A percentile compares a stretch with the other conserved stretches of the same genome.
Evolutionary conservation across 768 basidiomycete species (phyloP).

Genomic region (Sarcomyxa edulis): DNA sequence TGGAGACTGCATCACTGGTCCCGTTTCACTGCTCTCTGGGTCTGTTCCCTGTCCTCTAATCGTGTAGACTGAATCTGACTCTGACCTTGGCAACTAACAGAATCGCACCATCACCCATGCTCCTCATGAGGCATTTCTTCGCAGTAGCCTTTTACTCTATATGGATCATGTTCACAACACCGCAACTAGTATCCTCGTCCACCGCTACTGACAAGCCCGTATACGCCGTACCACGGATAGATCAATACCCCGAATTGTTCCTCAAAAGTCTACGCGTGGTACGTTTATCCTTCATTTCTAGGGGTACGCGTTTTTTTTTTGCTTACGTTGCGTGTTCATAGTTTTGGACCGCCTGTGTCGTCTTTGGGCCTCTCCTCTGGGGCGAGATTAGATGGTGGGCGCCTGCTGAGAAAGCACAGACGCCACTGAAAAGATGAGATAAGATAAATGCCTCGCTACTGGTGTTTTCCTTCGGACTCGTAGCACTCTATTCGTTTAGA

Average conservation of each 20-base stretch:
- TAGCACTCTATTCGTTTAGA: no score
- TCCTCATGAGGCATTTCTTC: slow-evolving; percentile 92
- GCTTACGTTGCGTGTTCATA: slow-evolving; percentile 22
- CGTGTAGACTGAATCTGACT: no score
- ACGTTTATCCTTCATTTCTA: slow-evolving; percentile 25
- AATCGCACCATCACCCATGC: slow-evolving; percentile 69
- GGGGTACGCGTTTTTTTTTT: not conserved
- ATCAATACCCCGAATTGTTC: slow-evolving; percentile 65
- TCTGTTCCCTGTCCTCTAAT: slow-evolving; percentile 30
- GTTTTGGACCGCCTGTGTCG: slow-evolving; percentile 91
- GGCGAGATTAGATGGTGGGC: slow-evolving; percentile 78
- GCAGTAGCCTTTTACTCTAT: slow-evolving; percentile 92
- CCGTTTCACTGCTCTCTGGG: slow-evolving; percentile 88
- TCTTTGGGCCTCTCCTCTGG: slow-evolving; percentile 86
- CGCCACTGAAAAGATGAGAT: no score
- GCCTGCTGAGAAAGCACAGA: no score
- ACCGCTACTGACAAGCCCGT: slow-evolving; percentile 25
- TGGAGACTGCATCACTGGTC: slow-evolving; percentile 82
- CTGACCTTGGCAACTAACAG: no score
- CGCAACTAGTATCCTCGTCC: slow-evolving; percentile 19
- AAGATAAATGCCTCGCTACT: no score
- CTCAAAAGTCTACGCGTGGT: slow-evolving; percentile 67
- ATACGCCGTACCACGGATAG: slow-evolving; percentile 36
- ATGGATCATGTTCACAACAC: slow-evolving; percentile 78
- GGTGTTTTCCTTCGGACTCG: no score